Evolutionary conservation across 2,329 filamentous ascomycete species (phyloP), one percentile per base, ranked within the genome.

Genomic region (Myotisia sp.): DNA sequence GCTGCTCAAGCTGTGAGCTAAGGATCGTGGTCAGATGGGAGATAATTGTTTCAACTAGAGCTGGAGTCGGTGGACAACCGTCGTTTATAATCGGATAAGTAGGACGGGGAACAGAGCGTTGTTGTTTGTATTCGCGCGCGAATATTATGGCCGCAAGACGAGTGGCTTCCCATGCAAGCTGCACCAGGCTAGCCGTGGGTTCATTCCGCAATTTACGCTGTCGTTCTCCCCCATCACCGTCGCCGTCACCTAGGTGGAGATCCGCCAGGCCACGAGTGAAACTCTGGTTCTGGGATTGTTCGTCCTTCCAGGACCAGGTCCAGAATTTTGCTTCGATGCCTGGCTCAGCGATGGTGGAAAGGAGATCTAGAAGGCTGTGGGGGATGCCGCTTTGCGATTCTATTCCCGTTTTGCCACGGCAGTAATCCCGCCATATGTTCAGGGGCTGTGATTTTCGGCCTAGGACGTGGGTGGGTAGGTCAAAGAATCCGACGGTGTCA

Each of bases 401-500:
- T 12, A 34, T 41, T 12, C 39, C 39, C 10, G 17, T 9, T 20
- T 36, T 41, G 6, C 39, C 39, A 16, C 39, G 35, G 22, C 39
- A 41, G 22, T 41, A 41, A 27, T 41, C 39, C 4, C 39, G 36
- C 39, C 39, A 41, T 14, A 41, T 41, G 21, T 41, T 31, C 5
- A 41, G 26, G n/a, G 36, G 22, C 6, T 31, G 29, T 5, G 39
- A 36, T 16, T 37, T 28, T 4, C 39, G 36, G 6, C 39, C 39
- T 9, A 41, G 23, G 19, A 38, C 34, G 14, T 41, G 39, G 7
- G 39, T 38, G 7, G 39, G 36, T 19, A 41, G 28, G 18, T 41
- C 39, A 21, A 38, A 36, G 30, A 41, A 41, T 28, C 36, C 39
- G 14, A 41, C 36, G 12, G 36, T 38, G 16, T 34, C 28, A 5